Evolutionary conservation across 202 grass and related monocot genomes (phyloP), one percentile per base, ranked within the genome.

Genomic region (Schoenoplectus tabernaemontani): DNA sequence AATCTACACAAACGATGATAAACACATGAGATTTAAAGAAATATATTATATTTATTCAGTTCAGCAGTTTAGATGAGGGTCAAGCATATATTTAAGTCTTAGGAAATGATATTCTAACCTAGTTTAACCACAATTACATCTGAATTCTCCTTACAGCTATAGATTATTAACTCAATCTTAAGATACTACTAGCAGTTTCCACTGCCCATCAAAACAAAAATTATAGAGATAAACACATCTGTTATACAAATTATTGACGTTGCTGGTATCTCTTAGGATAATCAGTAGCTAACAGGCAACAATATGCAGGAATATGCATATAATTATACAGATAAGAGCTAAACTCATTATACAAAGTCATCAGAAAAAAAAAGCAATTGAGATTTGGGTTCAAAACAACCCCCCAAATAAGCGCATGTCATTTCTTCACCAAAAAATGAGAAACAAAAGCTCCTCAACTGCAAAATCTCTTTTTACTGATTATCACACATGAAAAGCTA

Each of bases 401-500:
- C 1, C 2, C 68, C 24, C 43, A 50, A 71, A 46, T 71, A 28
- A 28, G 20, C 22, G 69, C 69, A 54, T 74, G 26, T 48, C 26
- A 74, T 34, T 33, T 74, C 47, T 54, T 34, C 28, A 36, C 47
- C 70, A 50, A 34, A 74, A 34, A 10, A 5, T 75, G 46, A 54
- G 70, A 75, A 36, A 10, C 15, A 75, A 10, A 69, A 46, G 10
- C 42, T 46, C 41, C 22, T 36, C 26, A 53, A 56, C 7, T 6
- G 4, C 47, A 75, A 54, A 36, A 33, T 74, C 15, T 36, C 47
- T 16, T 71, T 47, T 46, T 71, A 36, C 15, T 56, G 11, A 54
- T 75, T 56, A 75, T 73, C 50, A 44, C 43, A 9, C 13, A 54
- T 54, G 15, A 75, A 56, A 75, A 75, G 70, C 47, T 75, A 75